Conservation (phyloP, 1,139 yeast species). For the Debaryomyces singareniensis region DNA sequence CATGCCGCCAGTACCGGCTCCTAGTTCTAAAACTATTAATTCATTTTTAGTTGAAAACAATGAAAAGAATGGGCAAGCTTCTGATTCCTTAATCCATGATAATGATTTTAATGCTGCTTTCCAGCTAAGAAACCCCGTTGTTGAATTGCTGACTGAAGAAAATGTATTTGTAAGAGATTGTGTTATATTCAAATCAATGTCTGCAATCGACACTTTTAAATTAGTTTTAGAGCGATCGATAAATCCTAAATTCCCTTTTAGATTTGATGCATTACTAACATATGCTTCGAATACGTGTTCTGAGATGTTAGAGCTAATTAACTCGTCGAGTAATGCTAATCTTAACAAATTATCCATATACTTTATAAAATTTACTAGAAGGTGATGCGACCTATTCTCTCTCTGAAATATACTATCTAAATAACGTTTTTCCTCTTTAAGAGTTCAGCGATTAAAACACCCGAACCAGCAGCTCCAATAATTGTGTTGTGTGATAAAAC, state of each 20-base stretch:
- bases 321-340: too few species aligned
- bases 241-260: constrained; percentile 41
- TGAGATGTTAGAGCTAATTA: constrained; percentile 1
- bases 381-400: too few species aligned
- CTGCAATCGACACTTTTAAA: constrained; percentile 27
- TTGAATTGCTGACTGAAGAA: neutral
- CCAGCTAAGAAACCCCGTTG: constrained; percentile 72
- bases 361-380: too few species aligned
- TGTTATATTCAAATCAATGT: constrained; percentile 17
- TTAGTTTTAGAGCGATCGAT: constrained; percentile 28
- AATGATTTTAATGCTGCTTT: constrained; percentile 42
- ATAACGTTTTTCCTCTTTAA: constrained; percentile 71
- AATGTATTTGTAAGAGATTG: constrained; percentile 45
- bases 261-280: constrained; percentile 26
- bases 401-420: constrained; percentile 28
- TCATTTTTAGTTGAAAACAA: constrained; percentile 7
- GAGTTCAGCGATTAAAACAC: constrained; percentile 90
- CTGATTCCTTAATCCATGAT: constrained; percentile 41
- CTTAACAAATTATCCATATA: too few species aligned
- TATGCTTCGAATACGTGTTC: constrained; percentile 44
- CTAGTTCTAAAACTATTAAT: constrained; percentile 48
- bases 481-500: constrained; percentile 93
- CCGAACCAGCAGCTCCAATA: constrained; percentile 99
- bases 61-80: constrained; percentile 16
- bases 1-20: constrained; percentile 61